Percentiles rank a stretch among this genome's conserved stretches.
These are phyloP conservation scores for Platismatia glauca DNA, from an alignment of 495 filamentous ascomycete genomes.

Conservation along the genomic window DNA sequence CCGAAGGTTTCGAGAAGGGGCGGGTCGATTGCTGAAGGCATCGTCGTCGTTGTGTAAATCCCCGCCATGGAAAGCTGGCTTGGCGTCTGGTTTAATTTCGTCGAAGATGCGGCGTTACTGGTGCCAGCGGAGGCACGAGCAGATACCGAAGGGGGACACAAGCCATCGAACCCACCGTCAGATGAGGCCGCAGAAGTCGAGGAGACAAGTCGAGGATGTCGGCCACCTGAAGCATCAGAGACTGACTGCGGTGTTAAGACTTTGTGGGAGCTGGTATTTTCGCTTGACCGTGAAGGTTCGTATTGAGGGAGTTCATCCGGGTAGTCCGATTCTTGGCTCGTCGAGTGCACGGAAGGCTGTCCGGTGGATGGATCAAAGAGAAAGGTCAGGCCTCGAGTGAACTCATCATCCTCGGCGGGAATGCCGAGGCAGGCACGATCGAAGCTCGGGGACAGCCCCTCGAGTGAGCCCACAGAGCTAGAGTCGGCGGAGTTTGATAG, in stretches of 20 bases:
- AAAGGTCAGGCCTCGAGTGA: neutral
- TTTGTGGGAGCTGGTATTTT: neutral
- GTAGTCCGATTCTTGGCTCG: neutral
- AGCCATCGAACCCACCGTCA: neutral
- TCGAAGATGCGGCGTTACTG: neutral
- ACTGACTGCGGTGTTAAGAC: neutral
- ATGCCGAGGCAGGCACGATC: neutral
- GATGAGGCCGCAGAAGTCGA: neutral
- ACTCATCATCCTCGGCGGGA: neutral
- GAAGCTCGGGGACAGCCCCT: neutral
- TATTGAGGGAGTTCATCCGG: neutral
- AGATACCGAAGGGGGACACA: neutral
- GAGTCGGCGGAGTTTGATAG: too few species aligned
- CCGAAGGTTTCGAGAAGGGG: neutral
- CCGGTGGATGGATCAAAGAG: neutral
- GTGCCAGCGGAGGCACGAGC: neutral
- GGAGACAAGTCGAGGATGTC: neutral
- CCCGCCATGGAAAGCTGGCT: neutral
- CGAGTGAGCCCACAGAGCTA: neutral
- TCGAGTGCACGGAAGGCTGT: neutral
- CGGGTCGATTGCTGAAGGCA: neutral
- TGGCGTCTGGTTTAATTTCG: neutral
- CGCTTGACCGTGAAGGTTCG: neutral
- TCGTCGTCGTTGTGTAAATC: neutral
- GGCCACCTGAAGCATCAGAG: neutral